Conservation (phyloP, 768 basidiomycete species). For the Tylopilus balloui region DNA sequence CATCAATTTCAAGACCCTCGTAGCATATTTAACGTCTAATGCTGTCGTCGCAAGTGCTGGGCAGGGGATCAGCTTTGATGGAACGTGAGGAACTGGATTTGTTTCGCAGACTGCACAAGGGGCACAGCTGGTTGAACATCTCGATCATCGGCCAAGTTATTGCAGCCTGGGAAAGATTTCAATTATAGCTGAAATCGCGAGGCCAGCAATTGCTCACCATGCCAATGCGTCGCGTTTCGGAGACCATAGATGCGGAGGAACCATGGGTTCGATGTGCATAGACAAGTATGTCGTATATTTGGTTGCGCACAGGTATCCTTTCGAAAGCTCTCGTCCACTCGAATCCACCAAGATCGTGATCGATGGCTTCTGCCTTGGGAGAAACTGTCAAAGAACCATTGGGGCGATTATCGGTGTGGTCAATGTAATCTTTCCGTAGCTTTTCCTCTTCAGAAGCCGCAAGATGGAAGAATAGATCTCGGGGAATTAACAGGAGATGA, state of each 20-base stretch:
- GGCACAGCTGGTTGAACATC: constrained; percentile 59
- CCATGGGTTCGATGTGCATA: constrained; percentile 62
- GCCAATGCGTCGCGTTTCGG: constrained; percentile 51
- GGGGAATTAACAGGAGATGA: constrained; percentile 54
- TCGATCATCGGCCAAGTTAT: constrained; percentile 76
- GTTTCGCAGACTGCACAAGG: constrained; percentile 43
- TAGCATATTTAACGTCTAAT: constrained; percentile 16
- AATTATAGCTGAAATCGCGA: background rate
- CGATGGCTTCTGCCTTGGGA: constrained; percentile 16
- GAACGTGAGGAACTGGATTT: constrained; percentile 28
- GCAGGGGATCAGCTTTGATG: constrained; percentile 16
- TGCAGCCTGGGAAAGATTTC: constrained; percentile 41
- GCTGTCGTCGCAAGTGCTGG: constrained; percentile 17
- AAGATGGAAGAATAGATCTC: constrained; percentile 54
- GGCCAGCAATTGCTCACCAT: constrained; percentile 43
- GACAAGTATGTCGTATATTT: constrained; percentile 65
- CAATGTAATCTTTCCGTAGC: constrained; percentile 44
- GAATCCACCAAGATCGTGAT: constrained; percentile 27
- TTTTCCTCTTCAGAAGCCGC: constrained; percentile 48
- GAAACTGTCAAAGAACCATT: constrained; percentile 6
- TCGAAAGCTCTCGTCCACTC: constrained; percentile 45
- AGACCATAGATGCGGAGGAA: constrained; percentile 49
- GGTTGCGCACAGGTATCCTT: constrained; percentile 58
- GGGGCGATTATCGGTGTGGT: constrained; percentile 31
- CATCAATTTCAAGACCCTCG: background rate